phyloP scores from a whole-genome alignment of 2,329 filamentous ascomycete species.

The Trichoderma polysporum region DNA sequence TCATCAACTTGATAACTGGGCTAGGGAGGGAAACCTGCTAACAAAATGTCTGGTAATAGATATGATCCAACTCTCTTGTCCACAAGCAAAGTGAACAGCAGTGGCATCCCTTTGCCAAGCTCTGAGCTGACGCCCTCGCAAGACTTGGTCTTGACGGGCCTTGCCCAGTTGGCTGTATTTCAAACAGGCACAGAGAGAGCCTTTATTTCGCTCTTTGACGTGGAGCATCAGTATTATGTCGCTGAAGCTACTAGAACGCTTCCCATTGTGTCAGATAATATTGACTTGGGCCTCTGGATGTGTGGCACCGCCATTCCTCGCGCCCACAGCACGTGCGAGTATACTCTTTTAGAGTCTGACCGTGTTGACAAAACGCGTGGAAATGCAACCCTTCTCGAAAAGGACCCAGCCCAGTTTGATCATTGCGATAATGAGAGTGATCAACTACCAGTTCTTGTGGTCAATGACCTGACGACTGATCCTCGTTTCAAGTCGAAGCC shows the following conservation, averaged over 20 bases:
- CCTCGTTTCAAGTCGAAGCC: slow-evolving; percentile 28
- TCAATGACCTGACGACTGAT: slow-evolving; percentile 33
- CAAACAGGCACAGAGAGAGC: slow-evolving; percentile 42
- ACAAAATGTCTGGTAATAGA: neutral
- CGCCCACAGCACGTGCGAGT: slow-evolving; percentile 24
- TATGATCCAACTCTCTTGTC: slow-evolving; percentile 18
- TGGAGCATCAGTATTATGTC: slow-evolving; percentile 44
- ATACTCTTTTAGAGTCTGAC: slow-evolving; percentile 21
- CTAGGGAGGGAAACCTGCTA: neutral
- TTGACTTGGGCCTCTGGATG: slow-evolving; percentile 21
- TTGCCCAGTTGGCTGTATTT: slow-evolving; percentile 47
- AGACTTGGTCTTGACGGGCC: slow-evolving; percentile 42
- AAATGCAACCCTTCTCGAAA: neutral
- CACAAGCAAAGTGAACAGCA: slow-evolving; percentile 1
- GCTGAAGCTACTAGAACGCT: slow-evolving; percentile 46
- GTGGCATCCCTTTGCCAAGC: slow-evolving; percentile 9
- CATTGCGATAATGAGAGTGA: slow-evolving; percentile 5
- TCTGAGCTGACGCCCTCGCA: slow-evolving; percentile 26
- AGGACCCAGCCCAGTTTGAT: neutral
- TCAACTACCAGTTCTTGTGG: slow-evolving; percentile 31
- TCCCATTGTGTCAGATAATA: slow-evolving; percentile 29
- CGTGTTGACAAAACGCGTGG: neutral
- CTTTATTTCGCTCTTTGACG: slow-evolving; percentile 50
- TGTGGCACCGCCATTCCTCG: slow-evolving; percentile 29
- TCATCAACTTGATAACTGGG: neutral